These are phyloP conservation scores for Stephania cephalantha DNA, from an alignment of 164 flowering plant species.

Conservation along the genomic window DNA sequence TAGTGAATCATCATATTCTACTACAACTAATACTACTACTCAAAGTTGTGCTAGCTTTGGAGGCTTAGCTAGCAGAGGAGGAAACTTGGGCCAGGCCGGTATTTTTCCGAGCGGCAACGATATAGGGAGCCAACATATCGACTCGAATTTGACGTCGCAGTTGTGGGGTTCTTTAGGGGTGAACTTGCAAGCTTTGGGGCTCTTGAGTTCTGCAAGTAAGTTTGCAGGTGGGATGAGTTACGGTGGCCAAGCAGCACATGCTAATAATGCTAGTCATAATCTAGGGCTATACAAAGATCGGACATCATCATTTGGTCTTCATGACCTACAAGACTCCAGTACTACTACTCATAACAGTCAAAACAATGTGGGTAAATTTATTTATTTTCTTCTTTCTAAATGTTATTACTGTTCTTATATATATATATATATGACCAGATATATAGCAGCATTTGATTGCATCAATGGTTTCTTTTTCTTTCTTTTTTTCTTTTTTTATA, in stretches of 20 bases:
- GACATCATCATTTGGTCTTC: constrained; percentile 24
- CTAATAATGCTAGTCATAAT: constrained; percentile 6
- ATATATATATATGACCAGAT: too few relatives aligned
- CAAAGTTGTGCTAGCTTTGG: constrained; percentile 21
- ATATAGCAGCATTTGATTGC: too few relatives aligned
- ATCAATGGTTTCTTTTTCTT: too few relatives aligned
- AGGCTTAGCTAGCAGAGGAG: constrained; percentile 18
- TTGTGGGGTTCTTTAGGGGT: constrained; percentile 34
- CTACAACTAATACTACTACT: not conserved
- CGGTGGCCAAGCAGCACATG: constrained; percentile 18
- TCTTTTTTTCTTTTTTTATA: too few relatives aligned
- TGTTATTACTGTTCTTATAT: too few relatives aligned
- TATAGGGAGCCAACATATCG: constrained; percentile 31
- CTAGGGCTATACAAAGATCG: constrained; percentile 24
- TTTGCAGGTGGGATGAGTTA: constrained; percentile 24
- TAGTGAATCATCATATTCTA: constrained; percentile 18
- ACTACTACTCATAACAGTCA: constrained; percentile 16
- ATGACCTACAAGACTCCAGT: constrained; percentile 35
- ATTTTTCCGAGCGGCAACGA: constrained; percentile 53
- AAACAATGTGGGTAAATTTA: constrained; percentile 31
- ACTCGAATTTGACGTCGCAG: constrained; percentile 12
- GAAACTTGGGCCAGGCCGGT: constrained; percentile 33
- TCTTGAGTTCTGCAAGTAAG: constrained; percentile 33
- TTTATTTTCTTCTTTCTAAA: not conserved
- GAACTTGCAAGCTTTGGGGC: constrained; percentile 58